Evolutionary conservation across 2,329 filamentous ascomycete species (phyloP).

Genomic region (Alternaria panax): DNA sequence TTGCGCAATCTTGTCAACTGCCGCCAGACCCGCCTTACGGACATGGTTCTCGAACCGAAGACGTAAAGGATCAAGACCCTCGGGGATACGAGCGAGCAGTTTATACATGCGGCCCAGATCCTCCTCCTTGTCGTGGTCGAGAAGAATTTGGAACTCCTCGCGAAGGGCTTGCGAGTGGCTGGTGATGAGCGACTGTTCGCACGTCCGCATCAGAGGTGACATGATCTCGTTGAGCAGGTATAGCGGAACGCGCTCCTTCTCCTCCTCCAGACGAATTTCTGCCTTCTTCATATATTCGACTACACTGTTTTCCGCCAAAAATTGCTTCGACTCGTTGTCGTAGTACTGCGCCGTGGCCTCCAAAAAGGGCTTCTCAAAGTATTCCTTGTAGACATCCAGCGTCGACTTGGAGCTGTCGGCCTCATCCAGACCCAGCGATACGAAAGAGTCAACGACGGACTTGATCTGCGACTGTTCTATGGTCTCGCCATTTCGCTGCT

Average conservation of each 20-base stretch:
- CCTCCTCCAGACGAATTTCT: conserved; percentile 84
- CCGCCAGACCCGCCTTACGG: conserved; percentile 83
- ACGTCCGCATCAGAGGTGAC: conserved; percentile 81
- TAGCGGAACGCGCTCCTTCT: conserved; percentile 90
- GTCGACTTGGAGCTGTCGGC: conserved; percentile 92
- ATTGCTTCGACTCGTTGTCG: conserved; percentile 88
- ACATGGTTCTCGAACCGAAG: conserved; percentile 92
- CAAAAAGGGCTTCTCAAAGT: conserved; percentile 94
- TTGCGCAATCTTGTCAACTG: conserved; percentile 88
- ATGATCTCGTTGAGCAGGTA: conserved; percentile 93
- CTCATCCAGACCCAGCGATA: conserved; percentile 93
- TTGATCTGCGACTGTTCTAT: conserved; percentile 98
- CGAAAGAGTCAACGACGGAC: conserved; percentile 92
- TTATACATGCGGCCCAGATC: conserved; percentile 98
- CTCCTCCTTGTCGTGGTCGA: conserved; percentile 93
- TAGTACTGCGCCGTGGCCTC: conserved; percentile 86
- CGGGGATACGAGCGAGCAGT: conserved; percentile 84
- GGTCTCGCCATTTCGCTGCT: conserved; percentile 95
- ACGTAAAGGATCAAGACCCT: conserved; percentile 88
- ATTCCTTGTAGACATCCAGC: conserved; percentile 89
- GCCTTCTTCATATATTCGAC: conserved; percentile 99
- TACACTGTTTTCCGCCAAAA: conserved; percentile 94
- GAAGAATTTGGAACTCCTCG: conserved; percentile 92
- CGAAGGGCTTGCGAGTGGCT: conserved; percentile 85
- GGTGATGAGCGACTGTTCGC: conserved; percentile 86